A percentile compares a stretch with the other conserved stretches of the same genome.
These are phyloP conservation scores for Chaetomium olivaceum DNA, from an alignment of 2,329 filamentous ascomycete species.

Conservation along the genomic window DNA sequence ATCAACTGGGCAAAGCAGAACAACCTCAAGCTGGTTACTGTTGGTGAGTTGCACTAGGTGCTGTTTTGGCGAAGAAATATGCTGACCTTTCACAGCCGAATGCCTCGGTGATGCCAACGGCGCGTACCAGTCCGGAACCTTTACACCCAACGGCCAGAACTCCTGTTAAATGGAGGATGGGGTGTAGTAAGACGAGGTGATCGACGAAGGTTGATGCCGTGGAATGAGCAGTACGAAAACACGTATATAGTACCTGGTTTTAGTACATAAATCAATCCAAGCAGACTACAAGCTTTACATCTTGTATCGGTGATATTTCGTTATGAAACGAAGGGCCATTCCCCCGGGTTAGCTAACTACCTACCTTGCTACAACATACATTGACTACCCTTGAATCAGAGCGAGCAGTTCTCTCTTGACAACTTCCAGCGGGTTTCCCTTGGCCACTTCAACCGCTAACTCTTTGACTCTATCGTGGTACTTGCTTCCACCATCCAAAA, in stretches of 20 bases:
- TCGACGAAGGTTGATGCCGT: background rate
- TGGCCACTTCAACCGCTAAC: background rate
- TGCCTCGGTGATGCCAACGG: constrained; percentile 45
- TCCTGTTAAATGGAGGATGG: constrained; percentile 22
- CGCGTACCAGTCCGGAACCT: constrained; percentile 45
- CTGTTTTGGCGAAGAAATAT: background rate
- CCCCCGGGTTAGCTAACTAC: no score
- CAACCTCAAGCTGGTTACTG: constrained; percentile 50
- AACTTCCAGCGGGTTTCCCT: background rate
- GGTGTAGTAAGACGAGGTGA: background rate
- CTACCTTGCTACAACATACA: no score
- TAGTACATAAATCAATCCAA: background rate
- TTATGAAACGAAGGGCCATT: no score
- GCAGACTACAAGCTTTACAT: background rate
- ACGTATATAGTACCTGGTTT: background rate
- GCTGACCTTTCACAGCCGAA: constrained; percentile 39
- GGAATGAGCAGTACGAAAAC: background rate
- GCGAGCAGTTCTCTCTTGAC: background rate
- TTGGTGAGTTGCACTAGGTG: constrained; percentile 44
- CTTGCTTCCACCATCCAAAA: background rate
- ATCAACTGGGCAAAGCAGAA: constrained; percentile 53
- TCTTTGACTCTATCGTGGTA: background rate
- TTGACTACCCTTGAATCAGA: background rate
- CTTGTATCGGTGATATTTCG: constrained; percentile 26
- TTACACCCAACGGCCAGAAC: constrained; percentile 36